A percentile compares a stretch with the other conserved stretches of the same genome.
Evolutionary conservation across 2,329 filamentous ascomycete species (phyloP).

Genomic region (Lecanoromycetidae sp.): DNA sequence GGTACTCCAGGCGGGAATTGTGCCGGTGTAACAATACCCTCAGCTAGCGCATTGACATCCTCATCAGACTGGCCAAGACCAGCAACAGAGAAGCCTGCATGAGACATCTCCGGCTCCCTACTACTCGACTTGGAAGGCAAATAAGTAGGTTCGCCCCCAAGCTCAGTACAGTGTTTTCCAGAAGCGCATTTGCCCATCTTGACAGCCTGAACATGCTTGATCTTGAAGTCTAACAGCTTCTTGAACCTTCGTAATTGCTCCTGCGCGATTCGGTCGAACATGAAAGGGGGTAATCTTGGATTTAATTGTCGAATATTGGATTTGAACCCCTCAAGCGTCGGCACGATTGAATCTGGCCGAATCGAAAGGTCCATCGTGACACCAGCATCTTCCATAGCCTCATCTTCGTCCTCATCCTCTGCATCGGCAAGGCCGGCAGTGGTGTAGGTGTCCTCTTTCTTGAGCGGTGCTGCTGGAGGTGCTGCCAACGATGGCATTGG

Average conservation of each 20-base stretch:
- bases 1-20: slow-evolving; percentile 73
- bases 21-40: slow-evolving; percentile 57
- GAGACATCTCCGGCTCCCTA: slow-evolving; percentile 39
- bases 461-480: slow-evolving; percentile 36
- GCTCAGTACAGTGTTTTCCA: slow-evolving; percentile 49
- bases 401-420: slow-evolving; percentile 41
- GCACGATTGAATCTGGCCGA: slow-evolving; percentile 54
- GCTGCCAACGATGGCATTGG: slow-evolving; percentile 45
- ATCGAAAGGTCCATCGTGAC: slow-evolving; percentile 51
- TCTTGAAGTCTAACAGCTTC: slow-evolving; percentile 54
- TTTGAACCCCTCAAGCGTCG: slow-evolving; percentile 64
- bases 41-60: slow-evolving; percentile 52
- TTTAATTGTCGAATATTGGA: slow-evolving; percentile 62
- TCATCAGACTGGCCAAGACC: slow-evolving; percentile 48
- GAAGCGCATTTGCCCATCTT: slow-evolving; percentile 47
- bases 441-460: slow-evolving; percentile 20
- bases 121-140: slow-evolving; percentile 41
- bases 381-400: slow-evolving; percentile 51
- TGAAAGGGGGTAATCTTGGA: slow-evolving; percentile 52
- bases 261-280: slow-evolving; percentile 70
- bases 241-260: slow-evolving; percentile 75
- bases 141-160: slow-evolving; percentile 53
- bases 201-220: slow-evolving; percentile 56
- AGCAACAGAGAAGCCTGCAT: slow-evolving; percentile 43
- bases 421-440: slow-evolving; percentile 1